Percentiles rank a stretch among this genome's conserved stretches.
Evolutionary conservation across 306 rosid species (phyloP).

Genomic region (Acacia confusa): DNA sequence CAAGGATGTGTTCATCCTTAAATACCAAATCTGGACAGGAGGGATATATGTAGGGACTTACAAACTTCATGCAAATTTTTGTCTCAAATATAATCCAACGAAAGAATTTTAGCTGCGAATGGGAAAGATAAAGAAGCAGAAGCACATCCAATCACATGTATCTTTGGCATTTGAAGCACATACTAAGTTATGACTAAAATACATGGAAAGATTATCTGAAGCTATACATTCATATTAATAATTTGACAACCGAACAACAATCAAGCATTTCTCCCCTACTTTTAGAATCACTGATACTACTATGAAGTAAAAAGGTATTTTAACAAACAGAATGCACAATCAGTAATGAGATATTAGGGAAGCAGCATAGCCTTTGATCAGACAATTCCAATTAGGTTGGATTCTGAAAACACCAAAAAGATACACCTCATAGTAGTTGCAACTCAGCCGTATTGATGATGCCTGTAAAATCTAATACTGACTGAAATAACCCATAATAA

Average conservation of each 20-base stretch:
- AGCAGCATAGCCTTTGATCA: neutral
- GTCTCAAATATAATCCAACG: neutral
- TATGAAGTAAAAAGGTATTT: neutral
- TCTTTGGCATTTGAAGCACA: neutral
- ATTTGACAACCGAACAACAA: neutral
- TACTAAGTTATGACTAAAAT: neutral
- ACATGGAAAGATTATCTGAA: neutral
- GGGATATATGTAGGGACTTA: neutral
- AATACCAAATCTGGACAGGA: neutral
- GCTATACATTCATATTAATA: neutral
- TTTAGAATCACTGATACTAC: neutral
- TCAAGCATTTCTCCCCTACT: neutral
- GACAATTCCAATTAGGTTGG: neutral
- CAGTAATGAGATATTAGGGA: neutral
- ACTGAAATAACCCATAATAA: neutral
- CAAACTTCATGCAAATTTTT: neutral
- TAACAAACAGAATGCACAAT: neutral
- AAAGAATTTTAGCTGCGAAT: neutral
- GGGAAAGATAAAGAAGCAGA: neutral
- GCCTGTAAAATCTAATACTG: neutral
- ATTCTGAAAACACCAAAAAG: neutral
- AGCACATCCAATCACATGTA: neutral
- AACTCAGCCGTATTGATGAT: neutral
- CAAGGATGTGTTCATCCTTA: neutral
- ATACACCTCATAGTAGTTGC: neutral